Conservation (phyloP, 2,329 filamentous ascomycete genomes). For the Fusarium secorum region DNA sequence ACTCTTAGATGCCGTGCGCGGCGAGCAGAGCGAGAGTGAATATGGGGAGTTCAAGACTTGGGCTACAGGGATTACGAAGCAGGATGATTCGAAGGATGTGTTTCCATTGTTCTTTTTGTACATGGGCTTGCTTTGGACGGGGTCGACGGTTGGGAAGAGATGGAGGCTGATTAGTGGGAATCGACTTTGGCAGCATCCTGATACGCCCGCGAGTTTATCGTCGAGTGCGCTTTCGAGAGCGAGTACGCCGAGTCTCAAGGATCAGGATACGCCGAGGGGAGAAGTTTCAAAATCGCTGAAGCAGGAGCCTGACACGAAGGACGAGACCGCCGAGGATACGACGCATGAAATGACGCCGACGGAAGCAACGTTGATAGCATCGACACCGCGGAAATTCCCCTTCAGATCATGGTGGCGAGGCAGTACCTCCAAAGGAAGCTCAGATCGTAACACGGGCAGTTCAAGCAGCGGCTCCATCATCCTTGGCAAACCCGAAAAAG, state of each 20-base stretch:
- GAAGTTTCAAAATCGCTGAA: neutral
- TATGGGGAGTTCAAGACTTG: slow-evolving; percentile 52
- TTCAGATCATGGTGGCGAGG: neutral
- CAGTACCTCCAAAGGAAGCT: slow-evolving; percentile 34
- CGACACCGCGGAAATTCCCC: neutral
- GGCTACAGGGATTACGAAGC: slow-evolving; percentile 52
- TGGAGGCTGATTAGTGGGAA: slow-evolving; percentile 54
- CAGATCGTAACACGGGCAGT: slow-evolving; percentile 40
- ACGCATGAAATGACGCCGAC: neutral
- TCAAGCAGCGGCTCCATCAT: slow-evolving; percentile 42
- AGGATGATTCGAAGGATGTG: slow-evolving; percentile 55
- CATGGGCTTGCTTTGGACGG: slow-evolving; percentile 49
- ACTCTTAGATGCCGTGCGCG: slow-evolving; percentile 43
- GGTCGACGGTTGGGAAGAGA: slow-evolving; percentile 48
- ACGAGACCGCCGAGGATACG: accelerated
- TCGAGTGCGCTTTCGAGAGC: neutral
- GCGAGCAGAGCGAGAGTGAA: neutral
- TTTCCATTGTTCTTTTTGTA: slow-evolving; percentile 53
- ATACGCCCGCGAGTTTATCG: neutral
- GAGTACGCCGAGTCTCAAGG: neutral
- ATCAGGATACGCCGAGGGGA: neutral
- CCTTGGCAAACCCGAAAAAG: slow-evolving; percentile 45
- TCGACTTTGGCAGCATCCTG: slow-evolving; percentile 43
- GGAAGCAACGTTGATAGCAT: slow-evolving; percentile 1
- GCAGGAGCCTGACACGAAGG: neutral